Evolutionary conservation across 2,329 filamentous ascomycete genomes (phyloP).

Genomic region (Colletotrichum somersetense): DNA sequence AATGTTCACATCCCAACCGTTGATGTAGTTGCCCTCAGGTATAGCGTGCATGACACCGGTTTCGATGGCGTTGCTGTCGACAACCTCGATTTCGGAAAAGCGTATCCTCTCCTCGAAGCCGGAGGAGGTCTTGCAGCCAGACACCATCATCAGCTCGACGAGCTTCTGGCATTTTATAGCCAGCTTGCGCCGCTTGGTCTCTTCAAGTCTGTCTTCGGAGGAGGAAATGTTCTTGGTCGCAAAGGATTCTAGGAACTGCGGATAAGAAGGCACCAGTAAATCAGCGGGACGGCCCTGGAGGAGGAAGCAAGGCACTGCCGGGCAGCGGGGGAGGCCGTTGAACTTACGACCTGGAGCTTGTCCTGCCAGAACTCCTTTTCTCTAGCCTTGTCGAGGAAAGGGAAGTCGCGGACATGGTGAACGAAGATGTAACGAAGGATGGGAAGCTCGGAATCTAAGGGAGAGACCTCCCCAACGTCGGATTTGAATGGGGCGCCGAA

Average conservation of each 20-base stretch:
- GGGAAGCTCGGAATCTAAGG: conserved; percentile 92
- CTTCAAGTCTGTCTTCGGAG: conserved; percentile 94
- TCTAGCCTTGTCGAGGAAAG: conserved; percentile 93
- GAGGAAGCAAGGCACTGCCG: conserved; percentile 5
- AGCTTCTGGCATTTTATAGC: conserved; percentile 94
- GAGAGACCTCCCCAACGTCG: conserved; percentile 90
- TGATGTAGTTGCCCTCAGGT: conserved; percentile 91
- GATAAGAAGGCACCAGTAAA: conserved; percentile 32
- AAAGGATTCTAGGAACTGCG: conserved; percentile 93
- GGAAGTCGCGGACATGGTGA: conserved; percentile 96
- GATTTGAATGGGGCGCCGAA: conserved; percentile 97
- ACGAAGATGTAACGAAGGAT: conserved; percentile 97
- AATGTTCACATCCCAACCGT: conserved; percentile 98
- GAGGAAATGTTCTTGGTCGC: conserved; percentile 97
- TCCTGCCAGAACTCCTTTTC: conserved; percentile 99
- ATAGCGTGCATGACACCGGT: conserved; percentile 87
- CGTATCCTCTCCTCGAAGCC: conserved; percentile 98
- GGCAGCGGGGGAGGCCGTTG: conserved; percentile 4
- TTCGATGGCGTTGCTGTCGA: conserved; percentile 93
- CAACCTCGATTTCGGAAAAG: conserved; percentile 96
- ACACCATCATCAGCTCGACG: conserved; percentile 99
- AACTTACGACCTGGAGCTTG: conserved; percentile 89
- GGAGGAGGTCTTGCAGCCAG: conserved; percentile 92
- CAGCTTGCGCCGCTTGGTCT: conserved; percentile 93
- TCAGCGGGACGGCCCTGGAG: conserved; percentile 22